Percentiles rank a stretch among this genome's conserved stretches.
phyloP scores from a whole-genome alignment of 768 basidiomycete genomes.

The Trametes coccinea region DNA sequence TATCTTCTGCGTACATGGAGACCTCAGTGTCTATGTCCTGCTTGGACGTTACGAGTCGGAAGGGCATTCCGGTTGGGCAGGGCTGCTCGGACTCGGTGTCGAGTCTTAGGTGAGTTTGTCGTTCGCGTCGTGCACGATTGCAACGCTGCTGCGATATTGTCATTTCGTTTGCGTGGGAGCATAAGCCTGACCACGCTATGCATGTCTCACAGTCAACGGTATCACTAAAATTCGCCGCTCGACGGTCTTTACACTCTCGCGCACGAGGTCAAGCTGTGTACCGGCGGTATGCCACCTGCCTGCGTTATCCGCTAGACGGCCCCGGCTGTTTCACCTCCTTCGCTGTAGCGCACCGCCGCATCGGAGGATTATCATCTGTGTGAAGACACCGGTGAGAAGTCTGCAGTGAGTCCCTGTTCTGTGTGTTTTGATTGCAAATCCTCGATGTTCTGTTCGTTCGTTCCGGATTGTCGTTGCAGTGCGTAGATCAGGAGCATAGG shows the following conservation, averaged over 20 bases:
- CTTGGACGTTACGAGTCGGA: not conserved
- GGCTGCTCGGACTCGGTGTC: not conserved
- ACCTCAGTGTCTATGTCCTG: not conserved
- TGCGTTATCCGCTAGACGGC: not conserved
- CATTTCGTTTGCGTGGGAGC: not conserved
- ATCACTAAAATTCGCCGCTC: not conserved
- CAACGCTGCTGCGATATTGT: not conserved
- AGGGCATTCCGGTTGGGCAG: not conserved
- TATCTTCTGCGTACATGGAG: not conserved
- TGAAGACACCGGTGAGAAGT: not conserved
- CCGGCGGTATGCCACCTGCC: not conserved
- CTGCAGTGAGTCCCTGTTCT: not conserved
- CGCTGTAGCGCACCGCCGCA: not conserved
- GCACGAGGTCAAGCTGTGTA: conserved; percentile 3
- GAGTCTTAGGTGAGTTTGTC: conserved; percentile 1
- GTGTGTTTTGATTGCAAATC: not conserved
- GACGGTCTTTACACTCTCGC: not conserved
- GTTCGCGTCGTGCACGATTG: not conserved
- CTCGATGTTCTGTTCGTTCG: not conserved
- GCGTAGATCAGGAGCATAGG: not conserved
- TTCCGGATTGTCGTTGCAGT: not conserved
- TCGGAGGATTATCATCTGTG: not conserved
- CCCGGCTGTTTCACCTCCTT: not conserved
- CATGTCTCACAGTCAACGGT: conserved; percentile 1
- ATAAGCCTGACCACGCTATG: not conserved